Evolutionary conservation across 331 rosid species (phyloP), one percentile per base, ranked within the genome.

Genomic region (Pyrus hybrid): DNA sequence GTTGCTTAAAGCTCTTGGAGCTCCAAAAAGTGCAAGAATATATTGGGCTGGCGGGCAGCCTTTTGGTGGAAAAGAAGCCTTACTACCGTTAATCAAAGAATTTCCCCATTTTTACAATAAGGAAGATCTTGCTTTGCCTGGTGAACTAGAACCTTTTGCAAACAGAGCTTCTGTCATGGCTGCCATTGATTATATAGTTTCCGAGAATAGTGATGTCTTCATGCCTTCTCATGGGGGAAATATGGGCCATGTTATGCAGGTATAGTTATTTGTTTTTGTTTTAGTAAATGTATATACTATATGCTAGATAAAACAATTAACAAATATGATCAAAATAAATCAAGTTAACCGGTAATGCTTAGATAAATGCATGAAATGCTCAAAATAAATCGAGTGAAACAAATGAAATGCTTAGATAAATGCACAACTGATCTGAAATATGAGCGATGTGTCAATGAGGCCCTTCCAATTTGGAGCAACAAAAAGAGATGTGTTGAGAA

Each of bases 181-280:
- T 65, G 99, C 99, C 68, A 85, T 95, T 29, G 99, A 95, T 78
- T 95, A 88, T 76, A 84, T 95, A 65, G 97, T 95, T 45, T 89
- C 92, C 3, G 88, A 92, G 83, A 86, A 87, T 64, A 95, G 99
- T 72, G 93, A 95, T 78, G 96, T 95, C 79, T 95, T 95, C 93
- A 89, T 95, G 97, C 97, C 99, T 30, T 92, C 97, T 67, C 99
- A 95, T 84, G 99, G 97, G n/a, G 99, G 99, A 81, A 95, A 95
- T 43, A 95, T 95, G 99, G 99, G 97, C 49, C 99, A 91, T 72
- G 97, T 96, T 5, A 66, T 95, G 71, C 99, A 94, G 97, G 99
- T 91, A 83, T 81, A 14, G n/a, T 37, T 65, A 4, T 64, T 62
- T 0, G n/a, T 62, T 26, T 62, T 1, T 4, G 67, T 26, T 26